Conservation (phyloP, 2,329 filamentous ascomycete genomes). For the Pseudogymnoascus sp. region DNA sequence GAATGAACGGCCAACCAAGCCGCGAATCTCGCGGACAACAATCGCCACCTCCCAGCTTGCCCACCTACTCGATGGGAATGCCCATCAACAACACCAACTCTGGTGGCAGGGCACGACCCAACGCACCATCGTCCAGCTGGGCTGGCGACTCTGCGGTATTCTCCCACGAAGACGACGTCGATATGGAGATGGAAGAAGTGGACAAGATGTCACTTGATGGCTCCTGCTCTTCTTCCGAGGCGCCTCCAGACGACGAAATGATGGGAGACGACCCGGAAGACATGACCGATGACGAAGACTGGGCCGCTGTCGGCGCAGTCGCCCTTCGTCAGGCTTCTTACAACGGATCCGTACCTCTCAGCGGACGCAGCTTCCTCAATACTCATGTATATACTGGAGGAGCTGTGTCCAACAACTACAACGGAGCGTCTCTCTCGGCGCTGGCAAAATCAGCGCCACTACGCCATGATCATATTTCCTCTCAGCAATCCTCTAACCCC, state of each 20-base stretch:
- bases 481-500: conserved; percentile 38
- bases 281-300: conserved; percentile 91
- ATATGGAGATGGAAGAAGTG: conserved; percentile 72
- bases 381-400: conserved; percentile 40
- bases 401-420: conserved; percentile 22
- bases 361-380: conserved; percentile 36
- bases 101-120: conserved; percentile 41
- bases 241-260: conserved; percentile 52
- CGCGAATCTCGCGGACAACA: conserved; percentile 32
- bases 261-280: conserved; percentile 73
- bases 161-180: conserved; percentile 59
- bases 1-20: conserved; percentile 55
- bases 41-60: conserved; percentile 35
- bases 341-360: conserved; percentile 46
- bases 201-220: conserved; percentile 91
- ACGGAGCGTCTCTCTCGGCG: conserved; percentile 24
- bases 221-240: conserved; percentile 69
- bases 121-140: conserved; percentile 50
- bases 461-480: conserved; percentile 19
- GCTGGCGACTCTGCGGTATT: conserved; percentile 65
- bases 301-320: conserved; percentile 80
- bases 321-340: conserved; percentile 65
- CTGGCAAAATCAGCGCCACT: conserved; percentile 28
- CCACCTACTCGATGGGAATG: conserved; percentile 41
- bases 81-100: conserved; percentile 44